Evolutionary conservation across 2,329 filamentous ascomycete species (phyloP).

Genomic region (Colletotrichum phormii): DNA sequence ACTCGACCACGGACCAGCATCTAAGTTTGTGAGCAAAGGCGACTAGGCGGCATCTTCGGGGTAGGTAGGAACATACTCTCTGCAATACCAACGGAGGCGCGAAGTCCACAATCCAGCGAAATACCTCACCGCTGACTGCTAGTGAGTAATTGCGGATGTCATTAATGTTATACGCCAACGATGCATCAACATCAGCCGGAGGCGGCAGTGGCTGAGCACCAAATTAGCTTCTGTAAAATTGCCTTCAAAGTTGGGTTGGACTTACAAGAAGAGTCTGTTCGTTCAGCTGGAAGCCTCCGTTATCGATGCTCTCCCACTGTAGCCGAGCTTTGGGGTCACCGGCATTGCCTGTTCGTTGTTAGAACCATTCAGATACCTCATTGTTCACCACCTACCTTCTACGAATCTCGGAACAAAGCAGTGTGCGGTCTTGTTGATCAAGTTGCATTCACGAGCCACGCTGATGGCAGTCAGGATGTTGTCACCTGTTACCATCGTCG

Average conservation of each 20-base stretch:
- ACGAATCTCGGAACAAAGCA: constrained; percentile 94
- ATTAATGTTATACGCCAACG: constrained; percentile 85
- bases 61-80: constrained; percentile 61
- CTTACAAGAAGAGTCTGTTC: constrained; percentile 78
- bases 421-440: constrained; percentile 84
- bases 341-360: constrained; percentile 66
- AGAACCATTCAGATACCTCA: constrained; percentile 3
- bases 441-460: constrained; percentile 88
- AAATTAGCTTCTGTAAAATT: background rate
- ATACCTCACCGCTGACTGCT: constrained; percentile 92
- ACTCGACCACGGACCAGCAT: constrained; percentile 94
- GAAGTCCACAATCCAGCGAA: constrained; percentile 96
- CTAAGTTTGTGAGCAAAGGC: constrained; percentile 50
- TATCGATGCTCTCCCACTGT: constrained; percentile 95
- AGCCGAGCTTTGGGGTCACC: constrained; percentile 80
- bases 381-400: constrained; percentile 64
- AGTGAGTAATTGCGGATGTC: constrained; percentile 88
- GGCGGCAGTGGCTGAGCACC: constrained; percentile 74
- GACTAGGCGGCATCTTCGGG: background rate
- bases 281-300: constrained; percentile 81
- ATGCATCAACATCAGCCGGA: constrained; percentile 79
- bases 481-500: constrained; percentile 97
- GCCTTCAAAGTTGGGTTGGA: background rate
- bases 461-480: constrained; percentile 98
- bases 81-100: constrained; percentile 83